Conservation (phyloP, 2,329 filamentous ascomycete species). For the Xylariaceae sp. region DNA sequence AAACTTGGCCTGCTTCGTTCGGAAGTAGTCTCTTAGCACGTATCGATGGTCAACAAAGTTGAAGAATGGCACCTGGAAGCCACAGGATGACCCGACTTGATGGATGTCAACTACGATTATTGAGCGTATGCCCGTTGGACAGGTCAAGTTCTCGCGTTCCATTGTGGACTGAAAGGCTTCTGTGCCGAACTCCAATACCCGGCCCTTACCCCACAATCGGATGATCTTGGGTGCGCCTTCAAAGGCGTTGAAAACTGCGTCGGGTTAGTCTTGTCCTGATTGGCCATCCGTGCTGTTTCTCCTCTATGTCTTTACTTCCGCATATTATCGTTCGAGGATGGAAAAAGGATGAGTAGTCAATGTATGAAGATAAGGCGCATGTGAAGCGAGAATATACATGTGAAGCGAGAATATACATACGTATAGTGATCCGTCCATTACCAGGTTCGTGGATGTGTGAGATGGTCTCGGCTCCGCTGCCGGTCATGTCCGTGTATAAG, state of each 20-base stretch:
- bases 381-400: not conserved
- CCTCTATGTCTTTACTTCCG: too few relatives aligned
- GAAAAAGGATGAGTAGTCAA: too few relatives aligned
- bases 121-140: slow-evolving; percentile 31
- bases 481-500: slow-evolving; percentile 68
- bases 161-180: slow-evolving; percentile 32
- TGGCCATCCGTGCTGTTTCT: too few relatives aligned
- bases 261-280: not conserved
- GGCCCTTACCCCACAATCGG: slow-evolving; percentile 36
- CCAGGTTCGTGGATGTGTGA: slow-evolving; percentile 63
- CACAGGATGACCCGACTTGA: slow-evolving; percentile 38
- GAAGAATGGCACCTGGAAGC: slow-evolving; percentile 38
- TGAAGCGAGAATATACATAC: slow-evolving; percentile 7
- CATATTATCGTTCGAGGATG: too few relatives aligned
- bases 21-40: slow-evolving; percentile 33
- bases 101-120: slow-evolving; percentile 38
- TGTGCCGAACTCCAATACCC: slow-evolving; percentile 33
- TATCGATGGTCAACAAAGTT: slow-evolving; percentile 36
- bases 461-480: slow-evolving; percentile 73
- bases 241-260: slow-evolving; percentile 53
- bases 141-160: slow-evolving; percentile 23
- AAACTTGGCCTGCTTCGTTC: slow-evolving; percentile 30
- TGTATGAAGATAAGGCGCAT: too few relatives aligned
- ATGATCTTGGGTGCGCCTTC: slow-evolving; percentile 37
- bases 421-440: slow-evolving; percentile 69